Evolutionary conservation across 768 basidiomycete species (phyloP).

Genomic region (Collybia sp.): DNA sequence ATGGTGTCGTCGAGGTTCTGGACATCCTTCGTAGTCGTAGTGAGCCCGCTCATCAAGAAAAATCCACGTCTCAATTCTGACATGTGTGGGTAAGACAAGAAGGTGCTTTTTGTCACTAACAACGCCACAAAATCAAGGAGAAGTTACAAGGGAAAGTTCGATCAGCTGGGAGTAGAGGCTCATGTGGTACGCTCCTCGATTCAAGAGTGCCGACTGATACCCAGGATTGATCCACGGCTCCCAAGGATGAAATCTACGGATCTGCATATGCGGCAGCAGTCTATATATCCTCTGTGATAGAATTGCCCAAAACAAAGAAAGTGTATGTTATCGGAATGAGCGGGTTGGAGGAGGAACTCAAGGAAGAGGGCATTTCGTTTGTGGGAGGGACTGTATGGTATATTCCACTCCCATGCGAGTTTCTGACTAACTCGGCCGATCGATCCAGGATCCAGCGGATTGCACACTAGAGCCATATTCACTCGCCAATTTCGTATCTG

Average conservation of each 20-base stretch:
- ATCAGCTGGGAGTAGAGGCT: constrained; percentile 81
- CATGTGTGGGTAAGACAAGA: constrained; percentile 52
- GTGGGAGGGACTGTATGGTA: constrained; percentile 79
- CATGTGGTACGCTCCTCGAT: constrained; percentile 56
- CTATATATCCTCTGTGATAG: constrained; percentile 82
- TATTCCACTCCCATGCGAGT: background rate
- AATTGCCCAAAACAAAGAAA: constrained; percentile 86
- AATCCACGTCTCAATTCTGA: too few relatives aligned
- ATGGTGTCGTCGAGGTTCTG: constrained; percentile 76
- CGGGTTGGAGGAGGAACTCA: constrained; percentile 91
- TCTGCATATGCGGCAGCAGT: constrained; percentile 78
- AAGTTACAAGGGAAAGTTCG: constrained; percentile 88
- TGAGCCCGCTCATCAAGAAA: constrained; percentile 30
- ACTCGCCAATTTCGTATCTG: constrained; percentile 64
- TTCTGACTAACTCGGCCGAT: background rate
- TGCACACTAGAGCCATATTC: constrained; percentile 68
- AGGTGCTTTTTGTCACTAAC: constrained; percentile 91
- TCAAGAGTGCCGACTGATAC: too few relatives aligned
- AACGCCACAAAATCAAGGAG: constrained; percentile 92
- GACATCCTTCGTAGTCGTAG: constrained; percentile 65
- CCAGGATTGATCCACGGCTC: too few relatives aligned
- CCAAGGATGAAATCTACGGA: constrained; percentile 92
- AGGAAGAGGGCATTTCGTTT: constrained; percentile 76
- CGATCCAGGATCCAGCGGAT: constrained; percentile 74
- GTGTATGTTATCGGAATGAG: constrained; percentile 93